A percentile compares a stretch with the other conserved stretches of the same genome.
phyloP scores from a whole-genome alignment of 2,329 filamentous ascomycete species.

The Sporothrix luriei region DNA sequence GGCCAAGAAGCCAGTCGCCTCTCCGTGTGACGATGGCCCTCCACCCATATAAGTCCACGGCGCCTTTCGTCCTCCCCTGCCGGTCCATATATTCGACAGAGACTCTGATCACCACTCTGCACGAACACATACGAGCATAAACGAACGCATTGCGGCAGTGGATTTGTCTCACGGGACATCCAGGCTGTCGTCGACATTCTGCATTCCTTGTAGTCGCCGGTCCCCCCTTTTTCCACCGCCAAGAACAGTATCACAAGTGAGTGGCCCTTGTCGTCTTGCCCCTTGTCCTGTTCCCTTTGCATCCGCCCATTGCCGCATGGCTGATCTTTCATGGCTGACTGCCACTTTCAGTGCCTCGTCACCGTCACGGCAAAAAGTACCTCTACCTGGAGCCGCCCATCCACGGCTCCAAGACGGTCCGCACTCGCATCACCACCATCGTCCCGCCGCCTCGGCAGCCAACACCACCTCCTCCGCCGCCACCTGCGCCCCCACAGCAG shows the following conservation, averaged over 20 bases:
- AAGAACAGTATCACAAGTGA: background rate
- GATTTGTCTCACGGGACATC: background rate
- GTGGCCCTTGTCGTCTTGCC: background rate
- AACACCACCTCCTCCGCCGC: conserved; percentile 39
- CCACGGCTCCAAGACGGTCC: conserved; percentile 44
- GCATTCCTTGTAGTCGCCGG: background rate
- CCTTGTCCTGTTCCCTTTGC: background rate
- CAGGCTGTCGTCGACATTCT: background rate
- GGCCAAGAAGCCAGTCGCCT: background rate
- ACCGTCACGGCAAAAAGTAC: conserved; percentile 44
- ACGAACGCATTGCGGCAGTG: background rate
- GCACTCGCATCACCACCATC: conserved; percentile 46
- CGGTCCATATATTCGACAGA: background rate
- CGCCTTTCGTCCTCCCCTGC: background rate
- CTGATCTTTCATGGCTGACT: too few species aligned
- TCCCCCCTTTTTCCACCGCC: background rate
- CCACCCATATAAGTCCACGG: conserved; percentile 15
- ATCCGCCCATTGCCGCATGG: too few species aligned
- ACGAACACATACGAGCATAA: background rate
- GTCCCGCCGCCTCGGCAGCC: conserved; percentile 40
- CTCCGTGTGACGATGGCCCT: background rate
- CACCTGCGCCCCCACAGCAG: conserved; percentile 32
- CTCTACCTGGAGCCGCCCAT: conserved; percentile 48
- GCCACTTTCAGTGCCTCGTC: conserved; percentile 32
- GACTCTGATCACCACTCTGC: background rate